Conservation (phyloP, 2,329 filamentous ascomycete species). For the Xylariaceae sp. region DNA sequence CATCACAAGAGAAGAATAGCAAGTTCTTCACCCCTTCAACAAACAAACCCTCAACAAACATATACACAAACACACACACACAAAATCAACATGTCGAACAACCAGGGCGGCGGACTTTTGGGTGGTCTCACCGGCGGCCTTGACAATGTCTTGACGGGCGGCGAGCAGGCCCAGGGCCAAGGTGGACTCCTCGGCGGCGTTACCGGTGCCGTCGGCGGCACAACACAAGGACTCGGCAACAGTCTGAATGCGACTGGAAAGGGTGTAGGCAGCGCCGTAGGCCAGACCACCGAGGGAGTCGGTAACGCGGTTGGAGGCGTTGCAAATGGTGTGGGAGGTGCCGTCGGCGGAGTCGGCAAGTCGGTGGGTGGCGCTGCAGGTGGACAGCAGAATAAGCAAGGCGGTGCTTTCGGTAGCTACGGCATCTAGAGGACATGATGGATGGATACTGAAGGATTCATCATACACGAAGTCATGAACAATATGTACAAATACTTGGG, state of each 20-base stretch:
- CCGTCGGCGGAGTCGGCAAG: slow-evolving; percentile 13
- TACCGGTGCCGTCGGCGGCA: slow-evolving; percentile 27
- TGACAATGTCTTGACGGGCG: slow-evolving; percentile 33
- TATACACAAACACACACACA: slow-evolving; percentile 8
- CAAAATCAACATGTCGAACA: slow-evolving; percentile 29
- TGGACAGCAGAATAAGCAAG: slow-evolving; percentile 11
- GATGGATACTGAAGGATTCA: not conserved
- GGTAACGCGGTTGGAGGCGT: slow-evolving; percentile 25
- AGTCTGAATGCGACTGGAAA: slow-evolving; percentile 29
- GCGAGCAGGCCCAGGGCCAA: slow-evolving; percentile 31
- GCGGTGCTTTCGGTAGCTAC: slow-evolving; percentile 26
- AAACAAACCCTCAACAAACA: not conserved
- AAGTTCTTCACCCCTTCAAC: not conserved
- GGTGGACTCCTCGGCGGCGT: slow-evolving; percentile 32
- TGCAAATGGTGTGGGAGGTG: slow-evolving; percentile 19
- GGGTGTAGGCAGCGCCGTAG: slow-evolving; percentile 29
- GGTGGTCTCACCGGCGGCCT: slow-evolving; percentile 30
- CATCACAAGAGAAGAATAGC: not conserved
- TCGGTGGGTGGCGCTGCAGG: slow-evolving; percentile 15
- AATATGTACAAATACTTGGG: not conserved
- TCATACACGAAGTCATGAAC: not conserved
- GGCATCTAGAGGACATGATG: slow-evolving; percentile 18
- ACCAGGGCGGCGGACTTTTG: slow-evolving; percentile 31
- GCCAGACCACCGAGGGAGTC: slow-evolving; percentile 29
- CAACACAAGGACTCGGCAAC: slow-evolving; percentile 29